phyloP scores from a whole-genome alignment of 176 grass and related monocot species.

The Avena insularis region DNA sequence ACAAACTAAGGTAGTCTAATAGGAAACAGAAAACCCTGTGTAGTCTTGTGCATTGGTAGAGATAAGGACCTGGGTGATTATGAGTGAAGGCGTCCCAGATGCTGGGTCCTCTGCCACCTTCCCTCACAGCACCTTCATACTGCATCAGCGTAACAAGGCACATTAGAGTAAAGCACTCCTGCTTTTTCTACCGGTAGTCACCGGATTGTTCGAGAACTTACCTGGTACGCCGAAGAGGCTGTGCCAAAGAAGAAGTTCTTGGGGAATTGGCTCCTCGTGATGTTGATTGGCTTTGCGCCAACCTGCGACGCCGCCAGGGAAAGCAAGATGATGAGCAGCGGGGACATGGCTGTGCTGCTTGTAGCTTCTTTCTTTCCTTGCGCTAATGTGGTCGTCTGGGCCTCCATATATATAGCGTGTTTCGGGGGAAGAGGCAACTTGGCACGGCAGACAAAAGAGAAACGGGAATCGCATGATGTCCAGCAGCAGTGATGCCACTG shows the following conservation, averaged over 20 bases:
- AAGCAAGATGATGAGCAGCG: neutral
- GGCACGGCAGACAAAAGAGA: no score
- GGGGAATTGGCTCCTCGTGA: conserved; percentile 57
- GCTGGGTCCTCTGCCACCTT: conserved; percentile 66
- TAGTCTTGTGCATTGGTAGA: neutral
- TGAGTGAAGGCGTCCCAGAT: conserved; percentile 92
- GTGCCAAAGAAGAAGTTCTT: conserved; percentile 75
- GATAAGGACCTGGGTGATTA: conserved; percentile 62
- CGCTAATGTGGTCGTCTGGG: neutral
- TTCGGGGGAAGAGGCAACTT: neutral
- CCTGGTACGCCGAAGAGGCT: conserved; percentile 87
- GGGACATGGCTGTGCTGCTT: conserved; percentile 33
- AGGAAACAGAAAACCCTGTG: neutral
- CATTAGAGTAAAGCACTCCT: neutral
- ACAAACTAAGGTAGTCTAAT: neutral
- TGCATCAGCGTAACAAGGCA: conserved; percentile 30
- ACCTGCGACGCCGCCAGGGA: neutral
- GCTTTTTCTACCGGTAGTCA: neutral
- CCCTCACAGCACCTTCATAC: conserved; percentile 79
- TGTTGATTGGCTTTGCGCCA: neutral
- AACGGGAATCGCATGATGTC: no score
- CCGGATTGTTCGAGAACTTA: conserved; percentile 28
- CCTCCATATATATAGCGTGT: conserved; percentile 33
- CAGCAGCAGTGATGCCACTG: no score
- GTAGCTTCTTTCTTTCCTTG: neutral